phyloP scores from a whole-genome alignment of 495 filamentous ascomycete species.

The Staphylotrichum longicolle region DNA sequence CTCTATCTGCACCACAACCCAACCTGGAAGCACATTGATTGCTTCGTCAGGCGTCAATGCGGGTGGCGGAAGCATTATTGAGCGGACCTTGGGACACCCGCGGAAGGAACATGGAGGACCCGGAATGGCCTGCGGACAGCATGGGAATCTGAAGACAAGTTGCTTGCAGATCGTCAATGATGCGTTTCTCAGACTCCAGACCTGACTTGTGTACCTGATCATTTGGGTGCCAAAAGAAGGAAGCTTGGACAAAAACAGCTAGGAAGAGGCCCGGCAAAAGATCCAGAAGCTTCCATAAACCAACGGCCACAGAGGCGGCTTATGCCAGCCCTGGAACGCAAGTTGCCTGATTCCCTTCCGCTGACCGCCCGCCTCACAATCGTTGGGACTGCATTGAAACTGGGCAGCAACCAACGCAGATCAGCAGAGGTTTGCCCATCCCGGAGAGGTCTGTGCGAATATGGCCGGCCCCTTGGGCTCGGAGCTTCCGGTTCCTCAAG shows the following conservation, averaged over 20 bases:
- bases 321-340: too few species aligned
- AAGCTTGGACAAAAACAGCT: background rate
- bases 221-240: background rate
- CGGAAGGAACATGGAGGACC: background rate
- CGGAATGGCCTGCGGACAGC: background rate
- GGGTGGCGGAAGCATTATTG: slow-evolving; percentile 14
- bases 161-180: too few species aligned
- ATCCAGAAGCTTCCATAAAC: background rate
- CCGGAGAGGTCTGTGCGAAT: too few species aligned
- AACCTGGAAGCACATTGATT: slow-evolving; percentile 8
- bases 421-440: too few species aligned
- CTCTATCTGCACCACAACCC: slow-evolving; percentile 33
- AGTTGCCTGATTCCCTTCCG: too few species aligned
- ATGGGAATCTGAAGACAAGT: background rate
- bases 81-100: background rate
- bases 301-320: background rate
- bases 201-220: too few species aligned
- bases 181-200: too few species aligned
- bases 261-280: background rate
- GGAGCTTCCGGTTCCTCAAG: too few species aligned
- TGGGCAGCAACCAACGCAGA: too few species aligned
- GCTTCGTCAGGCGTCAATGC: slow-evolving; percentile 38
- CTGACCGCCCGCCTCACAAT: too few species aligned
- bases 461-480: too few species aligned
- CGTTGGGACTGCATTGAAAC: too few species aligned